Conservation (phyloP, 2,329 filamentous ascomycete species). For the Metarhizium guizhouense region DNA sequence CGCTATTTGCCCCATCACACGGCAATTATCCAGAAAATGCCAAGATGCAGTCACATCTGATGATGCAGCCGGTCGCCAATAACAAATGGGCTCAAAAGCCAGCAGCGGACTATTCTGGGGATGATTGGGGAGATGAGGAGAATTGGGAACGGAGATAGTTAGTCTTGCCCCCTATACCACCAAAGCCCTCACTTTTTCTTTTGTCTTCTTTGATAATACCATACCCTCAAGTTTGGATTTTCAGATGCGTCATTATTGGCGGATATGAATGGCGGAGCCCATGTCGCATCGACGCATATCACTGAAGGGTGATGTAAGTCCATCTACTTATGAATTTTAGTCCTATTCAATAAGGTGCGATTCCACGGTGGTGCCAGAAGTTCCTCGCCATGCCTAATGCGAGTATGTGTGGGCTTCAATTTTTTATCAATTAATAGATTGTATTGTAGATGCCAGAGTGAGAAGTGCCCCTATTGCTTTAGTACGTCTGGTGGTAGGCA, state of each 20-base stretch:
- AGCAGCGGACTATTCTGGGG: conserved; percentile 19
- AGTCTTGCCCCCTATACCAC: neutral
- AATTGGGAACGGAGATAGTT: neutral
- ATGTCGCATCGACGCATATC: too few relatives aligned
- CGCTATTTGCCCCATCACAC: conserved; percentile 1
- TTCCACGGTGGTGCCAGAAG: too few relatives aligned
- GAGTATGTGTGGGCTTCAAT: too few relatives aligned
- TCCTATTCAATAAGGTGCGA: too few relatives aligned
- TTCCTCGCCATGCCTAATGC: too few relatives aligned
- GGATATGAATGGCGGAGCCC: too few relatives aligned
- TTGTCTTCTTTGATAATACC: neutral
- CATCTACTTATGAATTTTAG: too few relatives aligned
- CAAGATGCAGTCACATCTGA: neutral
- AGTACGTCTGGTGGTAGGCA: neutral
- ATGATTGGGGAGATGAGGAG: conserved; percentile 17
- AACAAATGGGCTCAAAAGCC: conserved; percentile 16
- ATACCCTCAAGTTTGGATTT: too few relatives aligned
- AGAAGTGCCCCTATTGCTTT: neutral
- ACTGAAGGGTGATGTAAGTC: too few relatives aligned
- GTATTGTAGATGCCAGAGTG: too few relatives aligned
- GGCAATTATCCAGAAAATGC: neutral
- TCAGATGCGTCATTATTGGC: too few relatives aligned
- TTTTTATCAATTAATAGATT: too few relatives aligned
- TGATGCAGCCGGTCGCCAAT: neutral
- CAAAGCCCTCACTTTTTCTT: neutral